Conservation (phyloP, 306 rosid species). For the Potentilla sterilis region DNA sequence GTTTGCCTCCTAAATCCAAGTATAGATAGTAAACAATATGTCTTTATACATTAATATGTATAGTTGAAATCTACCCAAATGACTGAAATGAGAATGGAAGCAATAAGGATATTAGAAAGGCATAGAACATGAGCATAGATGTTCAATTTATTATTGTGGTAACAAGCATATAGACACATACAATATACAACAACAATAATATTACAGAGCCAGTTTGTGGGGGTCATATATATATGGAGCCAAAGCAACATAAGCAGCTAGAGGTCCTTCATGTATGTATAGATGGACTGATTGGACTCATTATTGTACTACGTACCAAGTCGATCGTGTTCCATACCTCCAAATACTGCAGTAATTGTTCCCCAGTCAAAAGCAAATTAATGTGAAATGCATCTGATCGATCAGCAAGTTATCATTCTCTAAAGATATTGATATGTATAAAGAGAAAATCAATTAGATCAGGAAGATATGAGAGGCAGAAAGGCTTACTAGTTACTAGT, state of each 20-base stretch:
- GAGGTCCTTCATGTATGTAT: background rate
- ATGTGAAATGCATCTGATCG: too few species aligned
- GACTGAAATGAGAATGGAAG: background rate
- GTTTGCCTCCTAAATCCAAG: too few species aligned
- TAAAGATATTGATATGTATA: too few species aligned
- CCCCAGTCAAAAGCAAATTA: background rate
- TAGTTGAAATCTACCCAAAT: background rate
- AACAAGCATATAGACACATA: too few species aligned
- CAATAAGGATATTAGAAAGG: background rate
- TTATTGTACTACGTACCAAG: background rate
- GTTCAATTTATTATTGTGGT: too few species aligned
- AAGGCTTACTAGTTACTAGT: constrained; percentile 3
- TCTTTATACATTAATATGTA: too few species aligned
- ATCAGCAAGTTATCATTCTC: too few species aligned
- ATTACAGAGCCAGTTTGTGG: background rate
- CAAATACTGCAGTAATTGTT: background rate
- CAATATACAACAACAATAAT: background rate
- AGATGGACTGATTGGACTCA: background rate
- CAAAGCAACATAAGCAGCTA: background rate
- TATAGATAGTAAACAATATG: too few species aligned
- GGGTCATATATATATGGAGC: background rate
- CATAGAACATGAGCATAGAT: background rate
- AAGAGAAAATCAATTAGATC: background rate
- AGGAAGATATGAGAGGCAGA: background rate
- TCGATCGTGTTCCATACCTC: background rate